A percentile compares a stretch with the other conserved stretches of the same genome.
phyloP scores from a whole-genome alignment of 2,329 filamentous ascomycete genomes.

The Fusarium sarcochroum region DNA sequence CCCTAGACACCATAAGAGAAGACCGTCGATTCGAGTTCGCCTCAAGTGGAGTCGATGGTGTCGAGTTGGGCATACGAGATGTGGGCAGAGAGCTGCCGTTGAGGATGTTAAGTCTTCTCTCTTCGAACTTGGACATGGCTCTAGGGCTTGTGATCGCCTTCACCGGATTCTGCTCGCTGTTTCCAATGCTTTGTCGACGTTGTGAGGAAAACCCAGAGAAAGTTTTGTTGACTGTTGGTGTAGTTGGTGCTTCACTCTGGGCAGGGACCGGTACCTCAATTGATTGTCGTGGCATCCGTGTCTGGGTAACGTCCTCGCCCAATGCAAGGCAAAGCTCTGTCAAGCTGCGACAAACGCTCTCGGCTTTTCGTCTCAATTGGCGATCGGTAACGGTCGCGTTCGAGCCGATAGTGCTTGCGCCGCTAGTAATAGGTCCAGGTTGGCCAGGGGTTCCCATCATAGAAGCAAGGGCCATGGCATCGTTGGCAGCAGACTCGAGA shows the following conservation, averaged over 20 bases:
- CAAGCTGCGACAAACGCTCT: conserved; percentile 91
- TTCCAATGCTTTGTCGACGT: conserved; percentile 58
- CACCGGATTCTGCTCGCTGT: conserved; percentile 57
- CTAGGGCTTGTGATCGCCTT: conserved; percentile 62
- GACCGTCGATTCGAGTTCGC: conserved; percentile 61
- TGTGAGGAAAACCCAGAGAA: conserved; percentile 54
- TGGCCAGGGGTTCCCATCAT: conserved; percentile 83
- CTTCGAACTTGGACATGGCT: conserved; percentile 66
- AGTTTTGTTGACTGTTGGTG: conserved; percentile 62
- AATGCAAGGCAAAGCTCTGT: conserved; percentile 93
- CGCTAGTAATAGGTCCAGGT: conserved; percentile 76
- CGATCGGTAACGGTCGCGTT: conserved; percentile 77
- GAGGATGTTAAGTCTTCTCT: conserved; percentile 65
- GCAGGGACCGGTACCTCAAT: conserved; percentile 28
- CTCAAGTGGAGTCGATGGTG: conserved; percentile 60
- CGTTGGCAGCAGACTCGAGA: conserved; percentile 84
- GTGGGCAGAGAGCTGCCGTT: conserved; percentile 61
- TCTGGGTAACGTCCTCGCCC: conserved; percentile 68
- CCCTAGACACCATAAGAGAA: conserved; percentile 61
- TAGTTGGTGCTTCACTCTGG: conserved; percentile 52
- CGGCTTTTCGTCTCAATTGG: conserved; percentile 89
- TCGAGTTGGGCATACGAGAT: conserved; percentile 58
- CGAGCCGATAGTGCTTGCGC: conserved; percentile 72
- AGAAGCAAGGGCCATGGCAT: conserved; percentile 83
- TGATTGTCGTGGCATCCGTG: conserved; percentile 49